Base-by-base conservation (phyloP, 192 early-diverging fungal genomes). In the Linnemannia exigua region DNA sequence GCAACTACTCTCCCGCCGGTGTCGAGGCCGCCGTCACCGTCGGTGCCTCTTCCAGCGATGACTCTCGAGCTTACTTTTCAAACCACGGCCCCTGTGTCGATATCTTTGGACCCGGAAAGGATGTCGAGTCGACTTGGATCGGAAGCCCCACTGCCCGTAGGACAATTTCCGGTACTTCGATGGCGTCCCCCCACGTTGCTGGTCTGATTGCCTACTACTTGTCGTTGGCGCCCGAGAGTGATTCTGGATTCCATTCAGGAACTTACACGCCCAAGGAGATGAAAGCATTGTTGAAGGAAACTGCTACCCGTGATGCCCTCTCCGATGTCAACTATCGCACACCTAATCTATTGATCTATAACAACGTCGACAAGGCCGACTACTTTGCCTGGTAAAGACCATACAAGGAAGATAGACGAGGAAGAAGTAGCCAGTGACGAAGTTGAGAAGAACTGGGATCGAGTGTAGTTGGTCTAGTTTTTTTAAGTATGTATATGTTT, bases 51-150 rank as follows among this genome's bases (percentile, higher is more conserved):
- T 95, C 96, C 75, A 91, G 92, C 44, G 88, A 89, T 33, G 98
- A 99, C 87, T 90, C 94, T 69, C 91, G 96, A 54, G 99, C 87
- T 67, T 97, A 93, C 63, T 96, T 95, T 84, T 95, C 94, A 3
- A 97, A 96, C 91, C 88, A 94, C 72, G 96, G 96, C 47, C 61
- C 58, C 4, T 97, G 95, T 87, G 97, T 99, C 22, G 97, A 99
- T 87, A 94, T 99, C 47, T 98, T 98, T 89, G 98, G 95, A 44
- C 99, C 99, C 70, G 97, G 98, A 37, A 89, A 93, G 38, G 91
- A 91, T 48, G 83, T 92, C 38, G 58, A 81, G 41, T 87, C 85
- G 31, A 73, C 91, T 19, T 93, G 92, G 92, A 95, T 93, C 81
- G 93, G 92, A 58, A 91, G 92, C 88, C 90, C 92, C 71, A 91